Conservation (phyloP, 2,329 filamentous ascomycete genomes). For the Colletotrichum sp. region DNA sequence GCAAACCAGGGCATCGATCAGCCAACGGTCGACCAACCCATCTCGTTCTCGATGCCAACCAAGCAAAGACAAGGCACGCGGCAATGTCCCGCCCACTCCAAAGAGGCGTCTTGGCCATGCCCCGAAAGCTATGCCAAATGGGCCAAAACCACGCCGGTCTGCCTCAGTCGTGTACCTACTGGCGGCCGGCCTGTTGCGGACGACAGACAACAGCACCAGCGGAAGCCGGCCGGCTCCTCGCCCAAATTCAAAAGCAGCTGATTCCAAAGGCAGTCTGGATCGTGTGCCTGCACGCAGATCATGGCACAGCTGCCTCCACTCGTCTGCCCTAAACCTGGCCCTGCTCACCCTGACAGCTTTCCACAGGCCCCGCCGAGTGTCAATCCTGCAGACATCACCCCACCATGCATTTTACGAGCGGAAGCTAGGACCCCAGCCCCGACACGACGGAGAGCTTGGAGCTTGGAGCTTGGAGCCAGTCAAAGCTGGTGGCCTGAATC, state of each 20-base stretch:
- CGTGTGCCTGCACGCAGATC: conserved; percentile 2
- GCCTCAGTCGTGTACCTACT: neutral
- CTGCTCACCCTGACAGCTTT: neutral
- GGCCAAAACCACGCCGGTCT: neutral
- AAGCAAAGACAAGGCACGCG: neutral
- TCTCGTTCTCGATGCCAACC: neutral
- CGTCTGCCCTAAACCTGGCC: neutral
- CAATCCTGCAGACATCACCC: conserved; percentile 21
- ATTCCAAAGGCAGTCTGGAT: neutral
- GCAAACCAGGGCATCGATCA: neutral
- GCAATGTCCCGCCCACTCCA: neutral
- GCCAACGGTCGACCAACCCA: neutral
- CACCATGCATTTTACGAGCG: neutral
- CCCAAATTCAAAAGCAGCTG: conserved; percentile 11
- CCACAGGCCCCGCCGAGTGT: conserved; percentile 5
- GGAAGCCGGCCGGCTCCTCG: conserved; percentile 7
- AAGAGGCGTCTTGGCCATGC: neutral
- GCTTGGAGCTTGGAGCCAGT: neutral
- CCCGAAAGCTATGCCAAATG: neutral
- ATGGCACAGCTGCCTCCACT: neutral
- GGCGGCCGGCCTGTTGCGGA: neutral
- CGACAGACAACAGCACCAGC: neutral
- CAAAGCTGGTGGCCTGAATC: neutral
- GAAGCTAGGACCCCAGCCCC: conserved; percentile 15
- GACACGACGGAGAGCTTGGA: neutral